Base-by-base conservation (phyloP, 2,329 filamentous ascomycete genomes). In the Colletotrichum tofieldiae region DNA sequence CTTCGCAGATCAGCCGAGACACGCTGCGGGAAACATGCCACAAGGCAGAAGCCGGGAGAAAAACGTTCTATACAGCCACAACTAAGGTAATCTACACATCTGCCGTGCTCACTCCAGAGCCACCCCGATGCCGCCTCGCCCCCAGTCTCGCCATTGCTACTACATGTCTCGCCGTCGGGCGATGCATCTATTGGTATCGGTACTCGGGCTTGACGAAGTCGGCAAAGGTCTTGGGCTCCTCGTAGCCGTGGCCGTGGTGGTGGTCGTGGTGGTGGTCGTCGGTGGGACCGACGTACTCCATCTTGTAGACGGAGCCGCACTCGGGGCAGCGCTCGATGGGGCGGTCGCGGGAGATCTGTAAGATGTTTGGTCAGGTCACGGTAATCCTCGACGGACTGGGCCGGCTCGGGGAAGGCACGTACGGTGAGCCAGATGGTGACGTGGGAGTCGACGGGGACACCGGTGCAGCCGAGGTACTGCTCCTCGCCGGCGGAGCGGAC, bases 401-500 rank as follows among this genome's bases (percentile, higher is more conserved):
- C 41, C 58, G 61, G 76, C 66, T 70, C 74, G 32, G 51, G 12
- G 35, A 58, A 63, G 37, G 64, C 58, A 86, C 93, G 79, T 91
- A 96, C 93, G 76, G 93, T 94, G 79, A 98, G 90, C 96, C 96
- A 99, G 85, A 92, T 90, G 74, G 96, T 94, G 79, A 89, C 85
- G 89, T 99, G 96, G 54, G 95, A 97, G 88, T 98, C 96, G 78
- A 90, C 96, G 67, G 96, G 96, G 85, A 83, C 94, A 80, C 96
- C 96, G 78, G 96, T 99, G 92, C 96, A 99, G 81, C 96, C 96
- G 79, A 93, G 91, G 84, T 96, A 97, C 87, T 98, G 96, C 91
- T 99, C 96, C 69, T 97, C 94, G 80, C 96, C 96, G 78, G 93
- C 95, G 76, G 95, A 95, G 86, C 93, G 93, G 84, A 99, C 95